Evolutionary conservation across 371 early-diverging fungal species (phyloP).

Genomic region (Mycotypha africana): DNA sequence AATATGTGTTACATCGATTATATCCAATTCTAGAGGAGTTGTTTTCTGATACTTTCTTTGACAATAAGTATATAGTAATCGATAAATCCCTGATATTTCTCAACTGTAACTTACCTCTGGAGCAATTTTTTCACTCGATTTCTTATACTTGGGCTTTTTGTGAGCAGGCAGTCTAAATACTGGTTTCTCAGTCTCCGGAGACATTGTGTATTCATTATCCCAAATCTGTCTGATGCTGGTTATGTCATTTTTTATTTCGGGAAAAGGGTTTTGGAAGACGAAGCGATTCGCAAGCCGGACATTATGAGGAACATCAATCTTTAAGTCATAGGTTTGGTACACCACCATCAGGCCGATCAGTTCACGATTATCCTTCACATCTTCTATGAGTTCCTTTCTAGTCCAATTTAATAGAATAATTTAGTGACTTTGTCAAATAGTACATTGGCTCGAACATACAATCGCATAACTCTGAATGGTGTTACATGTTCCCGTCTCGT

Average conservation of each 20-base stretch:
- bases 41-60: not conserved
- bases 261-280: slow-evolving; percentile 31
- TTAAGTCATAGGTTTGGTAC: slow-evolving; percentile 36
- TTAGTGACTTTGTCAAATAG: not conserved
- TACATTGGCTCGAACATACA: slow-evolving; percentile 20
- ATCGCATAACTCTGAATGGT: slow-evolving; percentile 36
- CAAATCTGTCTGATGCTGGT: slow-evolving; percentile 21
- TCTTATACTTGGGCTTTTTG: slow-evolving; percentile 7
- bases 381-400: slow-evolving; percentile 34
- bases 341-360: slow-evolving; percentile 36
- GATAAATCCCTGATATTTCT: no score
- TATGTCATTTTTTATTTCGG: slow-evolving; percentile 19
- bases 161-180: slow-evolving; percentile 2
- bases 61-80: no score
- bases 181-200: slow-evolving; percentile 2
- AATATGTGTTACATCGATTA: slow-evolving; percentile 14
- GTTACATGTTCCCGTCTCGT: slow-evolving; percentile 45
- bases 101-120: no score
- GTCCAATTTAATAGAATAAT: no score
- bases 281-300: slow-evolving; percentile 1
- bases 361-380: slow-evolving; percentile 27
- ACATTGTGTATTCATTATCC: slow-evolving; percentile 7
- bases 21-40: no score
- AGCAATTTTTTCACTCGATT: no score
- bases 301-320: slow-evolving; percentile 23